phyloP scores from a whole-genome alignment of 2,329 filamentous ascomycete species.

The Alternaria triticimaculans region DNA sequence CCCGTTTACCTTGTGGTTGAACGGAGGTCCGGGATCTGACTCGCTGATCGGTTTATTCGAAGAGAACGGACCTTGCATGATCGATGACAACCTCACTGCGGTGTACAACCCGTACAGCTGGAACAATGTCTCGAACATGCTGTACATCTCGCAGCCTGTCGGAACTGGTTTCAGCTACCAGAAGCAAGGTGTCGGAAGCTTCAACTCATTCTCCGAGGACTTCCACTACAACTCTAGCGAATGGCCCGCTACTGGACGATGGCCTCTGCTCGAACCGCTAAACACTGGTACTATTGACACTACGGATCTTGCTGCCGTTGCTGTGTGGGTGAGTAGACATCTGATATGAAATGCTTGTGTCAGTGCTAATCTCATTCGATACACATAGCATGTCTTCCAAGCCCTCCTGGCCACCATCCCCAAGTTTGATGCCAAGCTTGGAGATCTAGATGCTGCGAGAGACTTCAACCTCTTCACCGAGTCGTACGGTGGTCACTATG shows the following conservation, averaged over 20 bases:
- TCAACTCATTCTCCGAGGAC: constrained; percentile 53
- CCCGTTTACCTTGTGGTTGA: constrained; percentile 60
- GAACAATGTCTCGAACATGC: constrained; percentile 65
- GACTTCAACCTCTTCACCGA: constrained; percentile 64
- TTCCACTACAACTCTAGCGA: constrained; percentile 53
- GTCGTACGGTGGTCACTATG: constrained; percentile 58
- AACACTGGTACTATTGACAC: constrained; percentile 60
- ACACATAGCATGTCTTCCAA: constrained; percentile 29
- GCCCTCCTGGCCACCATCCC: constrained; percentile 30
- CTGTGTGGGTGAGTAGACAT: constrained; percentile 28
- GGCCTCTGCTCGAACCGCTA: constrained; percentile 51
- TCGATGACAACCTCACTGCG: constrained; percentile 27
- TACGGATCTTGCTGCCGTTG: constrained; percentile 62
- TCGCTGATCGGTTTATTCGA: constrained; percentile 63
- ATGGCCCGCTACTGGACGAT: constrained; percentile 55
- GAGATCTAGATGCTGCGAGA: constrained; percentile 45
- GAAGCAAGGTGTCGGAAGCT: constrained; percentile 24
- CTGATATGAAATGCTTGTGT: neutral
- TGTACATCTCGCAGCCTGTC: constrained; percentile 69
- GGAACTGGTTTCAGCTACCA: constrained; percentile 62
- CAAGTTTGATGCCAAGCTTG: constrained; percentile 43
- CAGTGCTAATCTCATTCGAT: neutral
- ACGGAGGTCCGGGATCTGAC: constrained; percentile 59
- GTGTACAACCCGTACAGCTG: constrained; percentile 64
- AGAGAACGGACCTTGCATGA: constrained; percentile 30